Conservation (phyloP, 1,284 basidiomycete genomes). For the Sporisorium reilianum region DNA sequence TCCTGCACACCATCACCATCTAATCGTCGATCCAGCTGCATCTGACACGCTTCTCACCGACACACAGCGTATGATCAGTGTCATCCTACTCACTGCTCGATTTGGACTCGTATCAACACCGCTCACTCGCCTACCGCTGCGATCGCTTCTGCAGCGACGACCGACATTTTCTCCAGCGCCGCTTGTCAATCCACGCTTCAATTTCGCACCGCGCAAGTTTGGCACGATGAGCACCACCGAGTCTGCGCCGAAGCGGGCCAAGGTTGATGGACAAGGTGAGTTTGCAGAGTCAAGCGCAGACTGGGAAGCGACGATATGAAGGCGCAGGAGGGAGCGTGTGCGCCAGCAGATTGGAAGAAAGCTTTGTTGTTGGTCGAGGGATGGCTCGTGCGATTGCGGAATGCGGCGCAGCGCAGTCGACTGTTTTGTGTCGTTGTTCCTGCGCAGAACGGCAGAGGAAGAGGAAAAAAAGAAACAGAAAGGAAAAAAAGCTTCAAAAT, state of each 20-base stretch:
- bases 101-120: neutral
- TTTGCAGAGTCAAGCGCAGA: neutral
- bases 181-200: neutral
- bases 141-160: neutral
- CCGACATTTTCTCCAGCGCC: neutral
- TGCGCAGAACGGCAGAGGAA: constrained; percentile 9
- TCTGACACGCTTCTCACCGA: neutral
- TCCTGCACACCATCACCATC: neutral
- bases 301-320: neutral
- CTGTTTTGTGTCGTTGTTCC: no score
- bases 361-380: neutral
- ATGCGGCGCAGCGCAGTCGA: constrained; percentile 1
- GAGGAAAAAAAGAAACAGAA: constrained; percentile 2
- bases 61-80: constrained; percentile 7
- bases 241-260: constrained; percentile 23
- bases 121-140: neutral
- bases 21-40: no score
- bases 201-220: neutral
- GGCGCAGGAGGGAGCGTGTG: neutral
- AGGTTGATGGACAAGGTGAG: constrained; percentile 41
- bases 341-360: neutral
- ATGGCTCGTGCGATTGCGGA: constrained; percentile 28
- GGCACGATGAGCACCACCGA: constrained; percentile 19
- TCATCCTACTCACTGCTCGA: neutral
- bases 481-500: constrained; percentile 2